Evolutionary conservation across 768 basidiomycete species (phyloP), one percentile per base, ranked within the genome.

Genomic region (Albatrellus ellisii): DNA sequence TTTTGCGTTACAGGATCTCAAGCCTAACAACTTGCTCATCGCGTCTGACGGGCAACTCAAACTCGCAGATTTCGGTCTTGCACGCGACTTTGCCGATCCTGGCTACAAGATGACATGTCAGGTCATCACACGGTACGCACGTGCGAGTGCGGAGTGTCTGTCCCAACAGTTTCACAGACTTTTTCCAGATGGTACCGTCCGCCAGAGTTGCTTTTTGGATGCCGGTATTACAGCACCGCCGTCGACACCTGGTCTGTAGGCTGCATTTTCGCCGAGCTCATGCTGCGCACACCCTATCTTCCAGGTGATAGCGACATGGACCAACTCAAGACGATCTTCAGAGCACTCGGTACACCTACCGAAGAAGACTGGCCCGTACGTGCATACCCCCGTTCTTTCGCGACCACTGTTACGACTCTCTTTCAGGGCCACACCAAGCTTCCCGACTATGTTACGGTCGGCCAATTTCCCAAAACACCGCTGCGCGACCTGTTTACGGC

Each of bases 171-270:
- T n/a, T n/a, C 21, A 7, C 45, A 17, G 39, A 22, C 17, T 32
- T 41, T 20, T n/a, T 18, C 5, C 43, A 94, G 94, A 50, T 99
- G 95, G 95, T 99, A 99, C 56, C 85, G 95, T 2, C 89, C 94
- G 4, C 92, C 95, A 12, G 94, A 99, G 59, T 72, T 99, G 8
- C 67, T 99, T 5, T 94, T 88, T 49, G 92, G 91, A 27, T 73
- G 84, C 41, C 70, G 92, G 20, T 85, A 87, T 59, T 97, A 99
- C 59, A 76, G 88, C 53, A 79, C 87, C 1, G 82, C 83, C 0
- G 90, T 95, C 44, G 94, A 99, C 59, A 76, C 90, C 25, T 99
- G 94, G 94, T 95, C 92, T 8, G 83, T 95, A 3, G 94, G 94
- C 1, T 95, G 91, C 50, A 99, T 99, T 49, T 94, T 98, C 54